A percentile compares a stretch with the other conserved stretches of the same genome.
Conservation (phyloP, 805 yeast genomes). For the Yarrowia bubula region DNA sequence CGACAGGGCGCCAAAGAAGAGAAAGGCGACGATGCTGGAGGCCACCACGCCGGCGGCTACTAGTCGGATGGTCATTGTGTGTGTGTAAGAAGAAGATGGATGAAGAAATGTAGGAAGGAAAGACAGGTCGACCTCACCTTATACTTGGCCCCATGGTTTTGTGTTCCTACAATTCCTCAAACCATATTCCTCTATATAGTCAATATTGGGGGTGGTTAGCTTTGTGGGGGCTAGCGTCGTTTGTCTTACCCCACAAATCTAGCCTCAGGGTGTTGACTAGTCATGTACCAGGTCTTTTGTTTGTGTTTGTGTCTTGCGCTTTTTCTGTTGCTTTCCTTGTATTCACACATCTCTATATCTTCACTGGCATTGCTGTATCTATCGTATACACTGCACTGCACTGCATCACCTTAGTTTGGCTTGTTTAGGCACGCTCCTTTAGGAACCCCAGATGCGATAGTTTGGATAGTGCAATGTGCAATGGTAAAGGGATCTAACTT, state of each 20-base stretch:
- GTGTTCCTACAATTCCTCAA: slow-evolving; percentile 6
- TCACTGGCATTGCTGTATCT: too few species aligned
- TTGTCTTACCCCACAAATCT: not conserved
- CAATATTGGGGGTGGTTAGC: not conserved
- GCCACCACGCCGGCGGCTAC: slow-evolving; percentile 12
- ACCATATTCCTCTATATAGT: not conserved
- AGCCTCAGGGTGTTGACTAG: too few species aligned
- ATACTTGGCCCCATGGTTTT: slow-evolving; percentile 13
- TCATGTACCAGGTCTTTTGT: too few species aligned
- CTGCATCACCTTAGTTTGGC: too few species aligned
- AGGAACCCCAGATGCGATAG: too few species aligned
- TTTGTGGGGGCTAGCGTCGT: not conserved
- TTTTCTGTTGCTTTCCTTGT: too few species aligned
- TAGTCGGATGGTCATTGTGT: slow-evolving; percentile 19
- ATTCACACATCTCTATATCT: too few species aligned
- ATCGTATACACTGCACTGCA: too few species aligned
- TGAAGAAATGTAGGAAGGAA: not conserved
- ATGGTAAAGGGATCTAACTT: too few species aligned
- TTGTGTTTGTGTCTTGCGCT: too few species aligned
- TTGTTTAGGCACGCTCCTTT: too few species aligned
- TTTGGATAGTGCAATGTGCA: too few species aligned
- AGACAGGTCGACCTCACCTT: not conserved
- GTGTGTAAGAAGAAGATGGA: not conserved
- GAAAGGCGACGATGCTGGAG: slow-evolving; percentile 10
- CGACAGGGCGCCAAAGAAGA: slow-evolving; percentile 22